Conservation (phyloP, 2,329 filamentous ascomycete species). For the Tricladium varicosporioides region DNA sequence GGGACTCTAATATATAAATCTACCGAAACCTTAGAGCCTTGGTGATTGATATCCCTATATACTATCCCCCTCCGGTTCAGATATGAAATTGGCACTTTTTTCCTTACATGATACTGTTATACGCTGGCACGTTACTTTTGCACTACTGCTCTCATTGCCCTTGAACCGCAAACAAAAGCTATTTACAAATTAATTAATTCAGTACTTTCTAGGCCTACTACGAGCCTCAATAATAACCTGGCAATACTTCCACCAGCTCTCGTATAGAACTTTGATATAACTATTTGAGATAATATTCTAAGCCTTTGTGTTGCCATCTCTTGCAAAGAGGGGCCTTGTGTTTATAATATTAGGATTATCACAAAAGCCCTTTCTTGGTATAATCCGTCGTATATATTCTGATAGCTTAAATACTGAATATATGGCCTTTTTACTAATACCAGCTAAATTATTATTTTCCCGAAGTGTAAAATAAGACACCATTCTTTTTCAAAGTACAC, state of each 20-base stretch:
- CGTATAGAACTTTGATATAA: slow-evolving; percentile 8
- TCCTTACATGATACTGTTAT: too few species aligned
- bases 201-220: slow-evolving; percentile 10
- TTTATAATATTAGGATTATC: neutral
- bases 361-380: too few species aligned
- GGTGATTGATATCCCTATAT: too few species aligned
- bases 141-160: neutral
- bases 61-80: too few species aligned
- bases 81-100: neutral
- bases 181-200: neutral
- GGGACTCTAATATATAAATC: too few species aligned
- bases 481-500: neutral
- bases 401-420: too few species aligned
- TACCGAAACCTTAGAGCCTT: too few species aligned
- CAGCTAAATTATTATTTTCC: too few species aligned
- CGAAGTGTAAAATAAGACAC: too few species aligned
- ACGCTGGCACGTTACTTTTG: too few species aligned
- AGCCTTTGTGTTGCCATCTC: slow-evolving; percentile 2
- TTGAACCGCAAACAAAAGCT: neutral
- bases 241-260: slow-evolving; percentile 10
- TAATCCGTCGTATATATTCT: too few species aligned
- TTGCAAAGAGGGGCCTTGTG: neutral
- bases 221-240: slow-evolving; percentile 13
- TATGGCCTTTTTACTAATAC: too few species aligned
- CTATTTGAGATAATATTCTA: slow-evolving; percentile 8